Percentiles rank a stretch among this genome's conserved stretches.
Evolutionary conservation across 2,329 filamentous ascomycete genomes (phyloP).

Genomic region (Xylaria polymorpha): DNA sequence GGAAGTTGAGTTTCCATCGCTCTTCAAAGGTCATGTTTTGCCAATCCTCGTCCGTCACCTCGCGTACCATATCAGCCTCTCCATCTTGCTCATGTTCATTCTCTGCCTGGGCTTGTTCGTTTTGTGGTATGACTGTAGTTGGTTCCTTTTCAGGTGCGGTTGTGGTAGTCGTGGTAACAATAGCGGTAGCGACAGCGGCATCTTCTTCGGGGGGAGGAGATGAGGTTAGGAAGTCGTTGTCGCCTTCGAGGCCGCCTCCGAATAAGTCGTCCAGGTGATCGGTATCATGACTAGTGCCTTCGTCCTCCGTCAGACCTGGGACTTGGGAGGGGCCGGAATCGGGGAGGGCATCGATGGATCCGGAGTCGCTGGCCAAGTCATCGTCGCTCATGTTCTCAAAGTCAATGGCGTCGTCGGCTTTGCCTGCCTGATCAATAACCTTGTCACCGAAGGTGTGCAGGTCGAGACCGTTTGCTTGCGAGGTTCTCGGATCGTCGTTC

Average conservation of each 20-base stretch:
- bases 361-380: slow-evolving; percentile 81
- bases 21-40: slow-evolving; percentile 54
- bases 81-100: slow-evolving; percentile 33
- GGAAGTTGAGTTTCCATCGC: slow-evolving; percentile 57
- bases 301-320: slow-evolving; percentile 69
- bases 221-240: slow-evolving; percentile 55
- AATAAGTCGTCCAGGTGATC: slow-evolving; percentile 72
- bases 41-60: slow-evolving; percentile 52
- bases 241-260: slow-evolving; percentile 66
- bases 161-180: not conserved
- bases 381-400: slow-evolving; percentile 93
- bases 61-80: slow-evolving; percentile 33
- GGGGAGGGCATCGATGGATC: slow-evolving; percentile 46
- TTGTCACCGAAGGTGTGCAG: slow-evolving; percentile 50
- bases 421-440: slow-evolving; percentile 74
- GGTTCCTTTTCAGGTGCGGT: slow-evolving; percentile 22
- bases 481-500: slow-evolving; percentile 61
- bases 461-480: slow-evolving; percentile 59
- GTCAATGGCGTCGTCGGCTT: slow-evolving; percentile 92
- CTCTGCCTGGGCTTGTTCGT: slow-evolving; percentile 14
- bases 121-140: slow-evolving; percentile 8
- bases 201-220: slow-evolving; percentile 57
- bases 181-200: not conserved
- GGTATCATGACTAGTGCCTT: slow-evolving; percentile 68
- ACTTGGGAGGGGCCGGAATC: slow-evolving; percentile 56